phyloP scores from a whole-genome alignment of 306 rosid genomes.

The Cucumis cinereus region DNA sequence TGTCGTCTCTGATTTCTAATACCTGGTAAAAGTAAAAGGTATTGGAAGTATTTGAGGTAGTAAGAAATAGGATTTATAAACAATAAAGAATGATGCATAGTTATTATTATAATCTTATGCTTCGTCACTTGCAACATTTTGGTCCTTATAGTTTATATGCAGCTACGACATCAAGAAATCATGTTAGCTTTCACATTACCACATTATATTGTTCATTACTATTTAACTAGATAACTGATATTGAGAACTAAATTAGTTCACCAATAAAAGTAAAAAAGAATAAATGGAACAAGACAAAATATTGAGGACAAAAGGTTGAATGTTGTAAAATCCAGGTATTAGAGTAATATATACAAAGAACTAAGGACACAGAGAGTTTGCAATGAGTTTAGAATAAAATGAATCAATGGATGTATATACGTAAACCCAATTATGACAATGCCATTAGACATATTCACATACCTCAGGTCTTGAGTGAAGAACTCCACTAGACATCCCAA shows the following conservation, averaged over 20 bases:
- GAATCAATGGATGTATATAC: neutral
- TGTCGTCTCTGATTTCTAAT: constrained; percentile 53
- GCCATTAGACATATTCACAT: constrained; percentile 9
- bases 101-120: neutral
- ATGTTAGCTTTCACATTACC: neutral
- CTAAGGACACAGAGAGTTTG: neutral
- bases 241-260: neutral
- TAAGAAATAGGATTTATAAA: neutral
- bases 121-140: neutral
- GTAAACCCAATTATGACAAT: neutral
- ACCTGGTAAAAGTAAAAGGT: constrained; percentile 37
- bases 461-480: constrained; percentile 94
- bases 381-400: neutral
- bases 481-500: constrained; percentile 98
- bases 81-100: neutral
- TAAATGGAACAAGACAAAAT: neutral
- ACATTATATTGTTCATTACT: neutral
- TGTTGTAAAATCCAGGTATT: neutral
- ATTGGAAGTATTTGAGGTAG: neutral
- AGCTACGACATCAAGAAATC: neutral
- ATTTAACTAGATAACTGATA: neutral
- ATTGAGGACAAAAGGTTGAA: neutral
- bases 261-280: neutral
- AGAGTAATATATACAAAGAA: neutral
- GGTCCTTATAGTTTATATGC: neutral